Evolutionary conservation across 257 asterid species (phyloP), one percentile per base, ranked within the genome.

Genomic region (Eucommia ulmoides): DNA sequence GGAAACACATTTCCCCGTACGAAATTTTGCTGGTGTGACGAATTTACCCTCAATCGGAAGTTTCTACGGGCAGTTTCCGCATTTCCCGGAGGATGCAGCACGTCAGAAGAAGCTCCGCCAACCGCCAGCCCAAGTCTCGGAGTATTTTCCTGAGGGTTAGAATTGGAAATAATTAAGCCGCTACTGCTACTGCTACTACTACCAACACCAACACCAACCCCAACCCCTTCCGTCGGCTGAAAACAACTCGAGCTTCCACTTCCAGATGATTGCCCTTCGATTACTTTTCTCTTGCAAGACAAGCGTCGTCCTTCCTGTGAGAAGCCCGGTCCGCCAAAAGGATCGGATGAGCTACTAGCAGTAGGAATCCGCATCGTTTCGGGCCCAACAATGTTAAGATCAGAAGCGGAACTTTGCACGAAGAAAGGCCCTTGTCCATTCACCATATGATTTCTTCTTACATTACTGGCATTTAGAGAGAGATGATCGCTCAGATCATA

Each of bases 211-310:
- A 52, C 56, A 20, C 56, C 24, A 62, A 64, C 78, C 83, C 83
- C 60, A 53, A 70, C 71, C 64, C 80, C 70, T 51, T 74, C 93
- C 8, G 62, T 55, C 48, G 59, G 74, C 48, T 74, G 84, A 55
- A 38, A 52, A 44, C 54, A 62, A 46, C 51, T 73, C 20, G 83
- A 72, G 62, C 83, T 77, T 46, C 85, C 92, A 41, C 70, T 63
- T 52, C 81, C 84, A 26, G 93, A 78, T 24, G 97, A 71, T 59
- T 77, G 97, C 26, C 86, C 93, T 63, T 84, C 97, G 22, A 70
- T 63, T 53, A 84, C 64, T 63, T 84, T 84, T 64, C 97, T 78
- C 76, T 88, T 88, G 65, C 93, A 74, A 0, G 97, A 70, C 38
- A 65, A 20, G 5, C 87, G 83, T 6, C 65, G 74, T 25, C 80